phyloP scores from a whole-genome alignment of 305 asterid species.

The Fraxinus velutina region DNA sequence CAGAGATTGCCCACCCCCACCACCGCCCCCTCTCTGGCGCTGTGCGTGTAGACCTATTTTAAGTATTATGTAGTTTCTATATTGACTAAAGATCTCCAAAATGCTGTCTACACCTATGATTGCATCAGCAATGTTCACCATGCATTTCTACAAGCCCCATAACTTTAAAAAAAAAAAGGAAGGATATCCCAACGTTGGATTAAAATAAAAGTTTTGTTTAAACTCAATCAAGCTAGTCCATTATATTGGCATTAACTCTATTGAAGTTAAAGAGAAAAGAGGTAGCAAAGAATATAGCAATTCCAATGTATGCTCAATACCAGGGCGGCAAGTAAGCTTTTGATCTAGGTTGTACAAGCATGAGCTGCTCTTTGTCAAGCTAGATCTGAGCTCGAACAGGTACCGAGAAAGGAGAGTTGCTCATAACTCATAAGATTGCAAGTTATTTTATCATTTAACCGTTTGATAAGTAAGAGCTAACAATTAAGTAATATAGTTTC shows the following conservation, averaged over 20 bases:
- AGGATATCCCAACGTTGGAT: neutral
- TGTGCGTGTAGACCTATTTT: neutral
- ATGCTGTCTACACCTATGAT: neutral
- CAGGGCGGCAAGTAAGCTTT: neutral
- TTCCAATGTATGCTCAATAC: neutral
- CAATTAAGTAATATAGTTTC: neutral
- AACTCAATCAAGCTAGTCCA: neutral
- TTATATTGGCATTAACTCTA: neutral
- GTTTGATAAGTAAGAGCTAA: neutral
- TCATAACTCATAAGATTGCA: neutral
- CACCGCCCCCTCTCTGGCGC: neutral
- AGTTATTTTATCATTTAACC: neutral
- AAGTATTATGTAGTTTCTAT: neutral
- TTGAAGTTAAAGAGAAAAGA: neutral
- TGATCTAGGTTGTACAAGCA: neutral
- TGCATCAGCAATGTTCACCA: neutral
- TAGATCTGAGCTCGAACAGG: neutral
- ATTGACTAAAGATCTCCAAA: neutral
- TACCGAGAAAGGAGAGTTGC: neutral
- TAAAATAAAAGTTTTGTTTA: neutral
- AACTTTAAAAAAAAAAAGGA: neutral
- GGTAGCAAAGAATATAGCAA: neutral
- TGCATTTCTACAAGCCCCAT: neutral
- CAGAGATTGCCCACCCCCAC: neutral
- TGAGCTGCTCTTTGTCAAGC: neutral